Conservation (phyloP, 2,329 filamentous ascomycete species). For the Neoarthrinium moseri region DNA sequence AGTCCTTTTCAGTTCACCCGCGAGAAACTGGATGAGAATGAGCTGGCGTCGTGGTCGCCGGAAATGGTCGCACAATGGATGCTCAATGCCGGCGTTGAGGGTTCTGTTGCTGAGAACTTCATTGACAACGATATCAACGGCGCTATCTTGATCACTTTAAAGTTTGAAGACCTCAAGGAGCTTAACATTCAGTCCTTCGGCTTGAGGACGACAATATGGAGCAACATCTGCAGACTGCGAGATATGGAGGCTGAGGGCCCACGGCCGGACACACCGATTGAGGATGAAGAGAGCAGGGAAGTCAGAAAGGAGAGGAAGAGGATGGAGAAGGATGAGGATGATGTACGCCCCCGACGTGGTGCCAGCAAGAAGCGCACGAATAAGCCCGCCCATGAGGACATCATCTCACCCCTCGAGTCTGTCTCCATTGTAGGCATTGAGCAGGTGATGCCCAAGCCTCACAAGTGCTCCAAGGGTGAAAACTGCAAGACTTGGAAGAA, state of each 20-base stretch:
- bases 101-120: conserved; percentile 77
- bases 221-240: conserved; percentile 70
- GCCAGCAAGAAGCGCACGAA: conserved; percentile 24
- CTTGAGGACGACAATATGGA: conserved; percentile 76
- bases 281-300: conserved; percentile 55
- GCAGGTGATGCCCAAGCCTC: conserved; percentile 80
- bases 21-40: conserved; percentile 55
- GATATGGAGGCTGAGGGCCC: conserved; percentile 52
- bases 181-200: conserved; percentile 80
- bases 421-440: conserved; percentile 92
- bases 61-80: conserved; percentile 84
- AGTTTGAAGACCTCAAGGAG: conserved; percentile 84
- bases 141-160: conserved; percentile 81
- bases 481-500: conserved; percentile 80
- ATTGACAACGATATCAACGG: conserved; percentile 91
- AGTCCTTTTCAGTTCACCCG: conserved; percentile 53
- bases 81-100: conserved; percentile 78
- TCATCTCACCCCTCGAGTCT: conserved; percentile 76
- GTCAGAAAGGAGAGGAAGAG: conserved; percentile 44
- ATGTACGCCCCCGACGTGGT: conserved; percentile 30
- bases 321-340: conserved; percentile 28
- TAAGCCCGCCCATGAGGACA: conserved; percentile 52
- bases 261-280: conserved; percentile 58
- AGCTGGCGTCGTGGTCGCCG: conserved; percentile 68
- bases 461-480: conserved; percentile 83